Percentiles rank a stretch among this genome's conserved stretches.
Conservation (phyloP, 2,329 filamentous ascomycete species). For the Botrytis pseudocinerea region DNA sequence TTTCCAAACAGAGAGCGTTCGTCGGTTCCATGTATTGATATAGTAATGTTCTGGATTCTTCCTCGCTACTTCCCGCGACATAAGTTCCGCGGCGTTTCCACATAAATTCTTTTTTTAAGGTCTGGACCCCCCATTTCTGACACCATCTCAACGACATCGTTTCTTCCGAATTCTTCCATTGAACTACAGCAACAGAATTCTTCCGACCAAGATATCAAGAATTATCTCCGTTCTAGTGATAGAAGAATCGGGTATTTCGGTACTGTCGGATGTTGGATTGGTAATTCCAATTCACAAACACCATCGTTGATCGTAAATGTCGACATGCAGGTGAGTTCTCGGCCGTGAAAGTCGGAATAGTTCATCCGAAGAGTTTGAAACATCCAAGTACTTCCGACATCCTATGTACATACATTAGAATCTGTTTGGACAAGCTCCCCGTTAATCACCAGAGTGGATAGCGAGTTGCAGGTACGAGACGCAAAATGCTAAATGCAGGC, state of each 20-base stretch:
- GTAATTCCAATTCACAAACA: not conserved
- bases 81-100: not conserved
- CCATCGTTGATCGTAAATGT: slow-evolving; percentile 1
- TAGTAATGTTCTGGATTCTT: slow-evolving; percentile 18
- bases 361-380: not conserved
- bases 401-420: too few relatives aligned
- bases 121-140: slow-evolving; percentile 6
- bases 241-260: not conserved
- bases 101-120: not conserved
- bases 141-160: not conserved
- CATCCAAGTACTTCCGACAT: not conserved
- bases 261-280: slow-evolving; percentile 6
- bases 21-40: not conserved
- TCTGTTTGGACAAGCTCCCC: too few relatives aligned
- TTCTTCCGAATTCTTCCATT: slow-evolving; percentile 14
- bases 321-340: not conserved
- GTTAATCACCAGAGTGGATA: slow-evolving; percentile 2
- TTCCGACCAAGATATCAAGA: not conserved
- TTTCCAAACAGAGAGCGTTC: not conserved
- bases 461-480: not conserved
- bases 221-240: slow-evolving; percentile 21
- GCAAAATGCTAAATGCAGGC: not conserved
- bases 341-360: too few relatives aligned
- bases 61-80: not conserved
- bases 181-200: slow-evolving; percentile 5